Base-by-base conservation (phyloP, 257 asterid genomes). In the Solanum pimpinellifolium region DNA sequence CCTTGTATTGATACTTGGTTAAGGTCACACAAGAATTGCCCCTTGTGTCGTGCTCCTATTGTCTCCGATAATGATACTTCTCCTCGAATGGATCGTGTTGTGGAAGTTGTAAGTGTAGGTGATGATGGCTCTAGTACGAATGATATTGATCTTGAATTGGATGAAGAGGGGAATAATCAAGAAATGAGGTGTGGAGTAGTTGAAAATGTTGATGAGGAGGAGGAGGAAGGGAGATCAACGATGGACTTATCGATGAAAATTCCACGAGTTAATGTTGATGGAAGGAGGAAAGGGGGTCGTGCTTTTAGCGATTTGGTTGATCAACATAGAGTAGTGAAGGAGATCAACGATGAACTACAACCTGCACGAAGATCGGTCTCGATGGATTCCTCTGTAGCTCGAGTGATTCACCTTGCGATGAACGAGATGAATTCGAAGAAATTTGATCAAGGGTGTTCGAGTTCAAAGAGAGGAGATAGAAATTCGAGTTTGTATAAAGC, bases 1-100 rank as follows among this genome's bases (percentile, higher is more conserved):
- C 52, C 66, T 35, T 96, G 99, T 84, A 93, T 96, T 31, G 99
- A 96, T 86, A 93, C 94, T 21, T 96, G 99, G 99, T 41, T 96
- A 8, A 88, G 93, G 27, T 93, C 98, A 11, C 99, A 96, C 84
- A 90, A 88, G 89, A 96, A 90, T 78, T 96, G 99, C 83, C 99
- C 98, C 0, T 84, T 96, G 23, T 95, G 99, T 80, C 98, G 98
- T 0, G 93, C 99, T 12, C 96, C 97, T 3, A 31, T 96, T 9
- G 56, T 91, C 23, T 27, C 33, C 37, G 84, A 52, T 5, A 41
- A 3, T 8, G 52, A 33, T 23, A 47, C 2, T 80, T 5, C 9
- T 5, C 74, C 35, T 69, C 56, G 27, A 35, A 11, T 20, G 23
- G 62, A 49, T 2, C 29, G 35, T 31, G 72, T 20, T 72, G 83